Evolutionary conservation across 306 rosid species (phyloP).

Genomic region (Cicer judaicum): DNA sequence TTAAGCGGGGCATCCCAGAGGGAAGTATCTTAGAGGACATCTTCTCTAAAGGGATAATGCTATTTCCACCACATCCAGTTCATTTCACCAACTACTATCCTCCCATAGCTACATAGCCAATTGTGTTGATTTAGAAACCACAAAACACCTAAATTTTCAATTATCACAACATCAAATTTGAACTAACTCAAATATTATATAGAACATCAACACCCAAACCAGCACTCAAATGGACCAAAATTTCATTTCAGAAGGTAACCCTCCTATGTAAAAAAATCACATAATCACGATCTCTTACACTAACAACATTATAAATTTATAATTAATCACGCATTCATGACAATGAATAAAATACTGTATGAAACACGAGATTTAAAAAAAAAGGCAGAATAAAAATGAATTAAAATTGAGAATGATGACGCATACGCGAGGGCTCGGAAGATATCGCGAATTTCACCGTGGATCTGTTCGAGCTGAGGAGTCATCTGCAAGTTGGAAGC

Average conservation of each 20-base stretch:
- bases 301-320: background rate
- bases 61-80: constrained; percentile 36
- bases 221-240: background rate
- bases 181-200: background rate
- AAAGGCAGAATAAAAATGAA: background rate
- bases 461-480: constrained; percentile 98
- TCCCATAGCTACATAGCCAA: constrained; percentile 7
- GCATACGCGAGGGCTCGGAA: constrained; percentile 93
- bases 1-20: background rate
- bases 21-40: background rate
- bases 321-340: background rate
- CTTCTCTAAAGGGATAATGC: too few species aligned
- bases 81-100: constrained; percentile 12
- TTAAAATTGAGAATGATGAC: background rate
- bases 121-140: background rate
- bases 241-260: constrained; percentile 2
- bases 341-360: background rate
- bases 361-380: background rate
- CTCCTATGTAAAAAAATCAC: constrained; percentile 33
- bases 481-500: constrained; percentile 77
- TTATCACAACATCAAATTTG: background rate
- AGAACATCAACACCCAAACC: background rate
- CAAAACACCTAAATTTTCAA: constrained; percentile 5
- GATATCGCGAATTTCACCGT: constrained; percentile 90
- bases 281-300: background rate